Evolutionary conservation across 441 rosid species (phyloP), one percentile per base, ranked within the genome.

Genomic region (Euphorbia celastroides): DNA sequence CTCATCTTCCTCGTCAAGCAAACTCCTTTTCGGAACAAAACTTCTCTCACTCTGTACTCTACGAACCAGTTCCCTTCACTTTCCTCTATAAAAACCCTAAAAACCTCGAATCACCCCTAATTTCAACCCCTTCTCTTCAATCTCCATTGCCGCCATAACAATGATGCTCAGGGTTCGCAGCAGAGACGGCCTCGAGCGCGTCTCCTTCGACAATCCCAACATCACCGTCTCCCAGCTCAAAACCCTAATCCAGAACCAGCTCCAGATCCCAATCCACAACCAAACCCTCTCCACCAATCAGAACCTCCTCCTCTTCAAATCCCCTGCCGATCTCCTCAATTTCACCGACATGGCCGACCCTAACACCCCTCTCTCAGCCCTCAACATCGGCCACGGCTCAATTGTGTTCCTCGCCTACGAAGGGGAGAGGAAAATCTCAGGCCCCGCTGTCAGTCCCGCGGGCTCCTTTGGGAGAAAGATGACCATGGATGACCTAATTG

Each of bases 391-490:
- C 42, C 94, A 92, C 60, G 99, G 98, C 52, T 92, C 99, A 67
- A 81, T 92, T 48, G 31, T 92, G 16, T 94, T 80, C 71, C 67
- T 92, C 0, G 75, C 92, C 14, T 90, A 94, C 73, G 92, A 92
- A 3, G 96, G 96, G 17, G 90, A 91, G 75, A 84, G 98, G 50
- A 79, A 76, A 34, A 80, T 92, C 57, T 75, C 82, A 26, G 94
- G 96, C 41, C 94, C 99, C 5, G 70, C 82, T 17, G 72, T 92
- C 25, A 66, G 56, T 10, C 99, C 99, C 0, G 88, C 98, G 1
- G 96, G 98, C 0, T 90, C 99, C 0, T 94, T 94, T 64, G 99
- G 99, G 19, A 84, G 92, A 60, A 94, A 94, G 89, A 94, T 94
- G 99, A 94, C 98, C 9, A 88, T 94, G 71, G 99, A 89, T n/a